Evolutionary conservation across 208 protist genomes (phyloP).

Genomic region (Plasmodiophora brassicae): DNA sequence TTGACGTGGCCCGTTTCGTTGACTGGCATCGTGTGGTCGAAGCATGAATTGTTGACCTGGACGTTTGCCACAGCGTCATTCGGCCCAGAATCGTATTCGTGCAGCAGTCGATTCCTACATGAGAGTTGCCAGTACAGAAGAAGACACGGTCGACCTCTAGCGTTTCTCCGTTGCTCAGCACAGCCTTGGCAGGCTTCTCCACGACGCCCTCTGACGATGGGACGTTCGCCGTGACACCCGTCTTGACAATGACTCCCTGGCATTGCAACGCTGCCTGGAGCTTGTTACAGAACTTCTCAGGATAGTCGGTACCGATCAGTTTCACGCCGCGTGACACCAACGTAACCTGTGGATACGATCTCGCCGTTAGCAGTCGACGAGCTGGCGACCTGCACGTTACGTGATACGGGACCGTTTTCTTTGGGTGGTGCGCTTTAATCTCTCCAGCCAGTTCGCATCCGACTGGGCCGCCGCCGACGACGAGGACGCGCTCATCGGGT

Average conservation of each 20-base stretch:
- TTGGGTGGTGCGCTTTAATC: not conserved
- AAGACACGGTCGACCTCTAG: not conserved
- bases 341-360: no score
- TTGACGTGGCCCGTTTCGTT: not conserved
- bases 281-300: not conserved
- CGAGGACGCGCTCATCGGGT: not conserved
- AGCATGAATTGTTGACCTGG: not conserved
- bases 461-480: slow-evolving; percentile 1
- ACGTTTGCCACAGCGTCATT: not conserved
- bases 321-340: not conserved
- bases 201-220: not conserved
- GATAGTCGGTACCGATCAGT: not conserved
- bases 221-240: not conserved
- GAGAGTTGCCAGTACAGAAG: not conserved
- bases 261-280: not conserved
- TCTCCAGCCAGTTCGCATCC: not conserved
- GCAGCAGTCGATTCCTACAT: not conserved
- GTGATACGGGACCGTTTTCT: not conserved
- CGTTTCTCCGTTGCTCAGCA: not conserved
- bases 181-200: not conserved
- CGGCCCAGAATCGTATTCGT: not conserved
- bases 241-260: not conserved
- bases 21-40: not conserved
- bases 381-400: not conserved
- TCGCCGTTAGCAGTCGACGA: no score